Base-by-base conservation (phyloP, 495 filamentous ascomycete species). In the Lasiosphaeriaceae sp. region DNA sequence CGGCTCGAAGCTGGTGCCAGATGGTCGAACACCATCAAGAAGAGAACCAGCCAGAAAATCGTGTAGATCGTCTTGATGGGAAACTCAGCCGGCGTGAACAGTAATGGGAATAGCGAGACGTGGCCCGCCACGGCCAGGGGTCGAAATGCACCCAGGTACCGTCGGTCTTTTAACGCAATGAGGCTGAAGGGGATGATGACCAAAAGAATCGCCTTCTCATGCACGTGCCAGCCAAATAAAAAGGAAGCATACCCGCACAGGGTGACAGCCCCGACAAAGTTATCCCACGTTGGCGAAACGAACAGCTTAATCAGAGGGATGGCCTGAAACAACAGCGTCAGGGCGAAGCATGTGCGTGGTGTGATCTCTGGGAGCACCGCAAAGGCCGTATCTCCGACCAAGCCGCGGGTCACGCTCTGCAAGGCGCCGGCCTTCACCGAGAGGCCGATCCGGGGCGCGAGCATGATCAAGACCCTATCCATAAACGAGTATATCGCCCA, bases 221-320 rank as follows among this genome's bases (percentile, higher is more conserved):
- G 94, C 19, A 98, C 94, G 66, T 98, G 94, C 94, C 94, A 98
- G 50, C 94, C 93, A 57, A 97, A 97, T 20, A 98, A 80, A 75
- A 98, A 98, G 0, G 94, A 96, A 0, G 92, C 90, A 62, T 96
- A 98, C 50, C 89, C 94, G 64, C 93, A 97, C n/a, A 97, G 85
- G 1, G 92, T 97, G 16, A 97, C 78, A 4, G 90, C 89, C 9
- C 90, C 90, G 50, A 97, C 76, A 69, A 98, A 97, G 24, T 79
- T 88, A 24, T 95, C 87, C 85, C 88, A 95, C 16, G 84, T 89
- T 7, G 93, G 92, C 44, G 79, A 77, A 16, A 84, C 54, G 77
- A 94, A 96, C 37, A 97, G 84, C 67, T 90, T 95, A 52, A 90
- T 69, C 11, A 98, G 77, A 17, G 86, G 86, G 52, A 92, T 88